Percentiles rank a stretch among this genome's conserved stretches.
Evolutionary conservation across 2,329 filamentous ascomycete species (phyloP).

Genomic region (Metarhizium sp.): DNA sequence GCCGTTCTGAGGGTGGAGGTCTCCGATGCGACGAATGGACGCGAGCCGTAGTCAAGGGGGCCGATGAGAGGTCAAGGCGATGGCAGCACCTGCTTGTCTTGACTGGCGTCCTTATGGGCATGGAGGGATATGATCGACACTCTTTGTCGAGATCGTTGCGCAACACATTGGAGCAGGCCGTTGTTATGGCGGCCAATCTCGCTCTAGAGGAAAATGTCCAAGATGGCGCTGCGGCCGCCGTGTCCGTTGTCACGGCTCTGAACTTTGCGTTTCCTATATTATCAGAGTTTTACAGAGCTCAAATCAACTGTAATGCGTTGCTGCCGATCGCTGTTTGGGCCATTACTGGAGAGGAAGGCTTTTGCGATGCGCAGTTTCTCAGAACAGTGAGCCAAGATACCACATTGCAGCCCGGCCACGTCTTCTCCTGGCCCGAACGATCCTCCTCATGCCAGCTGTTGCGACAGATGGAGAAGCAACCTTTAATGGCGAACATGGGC

Average conservation of each 20-base stretch:
- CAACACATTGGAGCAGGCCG: conserved; percentile 59
- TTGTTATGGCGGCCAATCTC: conserved; percentile 69
- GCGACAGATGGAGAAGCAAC: conserved; percentile 47
- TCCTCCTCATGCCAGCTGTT: conserved; percentile 53
- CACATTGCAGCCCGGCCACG: conserved; percentile 28
- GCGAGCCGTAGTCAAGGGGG: conserved; percentile 45
- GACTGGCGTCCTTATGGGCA: conserved; percentile 68
- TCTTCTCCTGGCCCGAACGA: conserved; percentile 53
- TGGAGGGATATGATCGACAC: conserved; percentile 54
- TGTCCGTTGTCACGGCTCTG: conserved; percentile 58
- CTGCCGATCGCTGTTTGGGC: conserved; percentile 61
- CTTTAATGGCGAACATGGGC: conserved; percentile 57
- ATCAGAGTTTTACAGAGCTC: conserved; percentile 45
- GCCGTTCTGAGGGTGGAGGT: conserved; percentile 29
- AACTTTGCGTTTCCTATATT: conserved; percentile 70
- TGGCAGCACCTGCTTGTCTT: conserved; percentile 84
- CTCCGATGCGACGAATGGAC: conserved; percentile 45
- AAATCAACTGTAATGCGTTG: conserved; percentile 58
- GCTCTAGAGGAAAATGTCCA: conserved; percentile 44
- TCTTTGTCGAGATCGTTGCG: conserved; percentile 56
- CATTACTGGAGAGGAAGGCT: conserved; percentile 62
- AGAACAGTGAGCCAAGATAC: conserved; percentile 60
- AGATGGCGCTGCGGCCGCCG: conserved; percentile 32
- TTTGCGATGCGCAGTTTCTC: conserved; percentile 69
- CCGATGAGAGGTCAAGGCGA: conserved; percentile 50